Evolutionary conservation across 2,329 filamentous ascomycete species (phyloP), one percentile per base, ranked within the genome.

Genomic region (Colletotrichum australisinense): DNA sequence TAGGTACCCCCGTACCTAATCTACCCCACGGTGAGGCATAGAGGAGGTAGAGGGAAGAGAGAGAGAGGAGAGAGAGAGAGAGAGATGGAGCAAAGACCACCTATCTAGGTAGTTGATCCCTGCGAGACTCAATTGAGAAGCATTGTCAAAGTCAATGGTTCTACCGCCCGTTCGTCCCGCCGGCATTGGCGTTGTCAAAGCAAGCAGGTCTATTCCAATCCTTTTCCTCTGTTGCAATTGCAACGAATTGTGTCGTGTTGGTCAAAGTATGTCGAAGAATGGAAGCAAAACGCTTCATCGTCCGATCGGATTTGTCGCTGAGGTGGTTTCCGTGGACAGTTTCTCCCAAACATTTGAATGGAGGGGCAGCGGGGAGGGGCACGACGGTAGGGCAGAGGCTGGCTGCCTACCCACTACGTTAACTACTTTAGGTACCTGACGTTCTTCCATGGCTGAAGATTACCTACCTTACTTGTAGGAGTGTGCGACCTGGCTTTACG

Each of bases 321-420:
- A 35, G 32, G 11, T 35, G 14, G 38, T 42, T 42, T 19, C 32
- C 32, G 11, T 35, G 32, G 32, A 12, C 32, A 35, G 16, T 42
- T 42, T 14, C 16, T 55, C 28, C 9, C 22, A 49, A 12, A 63
- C 26, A 28, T 42, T 35, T 63, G 19, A 24, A 68, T 28, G 58
- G 58, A 55, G 58, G 46, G 66, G 66, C n/a, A 53, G 58, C 26
- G 66, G 58, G 66, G 66, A 68, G 66, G 66, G 66, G 49, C 32
- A 63, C n/a, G 8, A n/a, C 24, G 42, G 26, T 42, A 63, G 28
- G 60, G 60, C 60, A 53, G 24, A 58, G 56, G 56, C 56, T 11
- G 26, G 56, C 26, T 42, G 38, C 38, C 38, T 42, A 42, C 38
- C 38, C 14, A 42, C 38, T 42, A 42, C 38, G 38, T 42, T 30